These are phyloP conservation scores for Mallotus japonicus DNA, from an alignment of 441 rosid genomes.

Conservation along the genomic window DNA sequence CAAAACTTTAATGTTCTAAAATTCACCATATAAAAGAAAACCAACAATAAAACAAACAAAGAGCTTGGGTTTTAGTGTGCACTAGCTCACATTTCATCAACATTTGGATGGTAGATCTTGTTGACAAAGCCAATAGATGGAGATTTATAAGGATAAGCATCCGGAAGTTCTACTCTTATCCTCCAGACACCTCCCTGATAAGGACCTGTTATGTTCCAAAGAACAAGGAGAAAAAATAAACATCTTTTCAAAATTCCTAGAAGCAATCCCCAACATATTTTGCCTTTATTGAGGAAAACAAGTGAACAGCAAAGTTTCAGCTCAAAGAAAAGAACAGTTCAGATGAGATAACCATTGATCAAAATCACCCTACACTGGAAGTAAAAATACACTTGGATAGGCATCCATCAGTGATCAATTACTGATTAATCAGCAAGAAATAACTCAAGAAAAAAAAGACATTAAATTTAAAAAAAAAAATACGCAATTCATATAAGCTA, in stretches of 20 bases:
- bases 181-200: constrained; percentile 84
- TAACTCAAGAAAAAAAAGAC: not conserved
- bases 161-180: constrained; percentile 74
- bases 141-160: constrained; percentile 78
- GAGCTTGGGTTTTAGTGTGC: not conserved
- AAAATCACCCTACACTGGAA: constrained; percentile 9
- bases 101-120: constrained; percentile 81
- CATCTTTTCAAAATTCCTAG: constrained; percentile 15
- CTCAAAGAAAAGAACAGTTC: constrained; percentile 16
- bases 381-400: constrained; percentile 6
- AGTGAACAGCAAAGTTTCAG: constrained; percentile 29
- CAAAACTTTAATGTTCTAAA: not conserved
- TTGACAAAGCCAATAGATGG: constrained; percentile 71
- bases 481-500: not conserved
- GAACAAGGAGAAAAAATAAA: not conserved
- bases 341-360: not conserved
- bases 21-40: not conserved
- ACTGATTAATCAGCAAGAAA: constrained; percentile 15
- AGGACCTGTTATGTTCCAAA: constrained; percentile 51
- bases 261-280: constrained; percentile 23
- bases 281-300: constrained; percentile 24
- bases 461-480: not conserved
- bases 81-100: constrained; percentile 71
- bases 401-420: constrained; percentile 1
- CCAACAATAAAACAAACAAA: constrained; percentile 18